Evolutionary conservation across 2,329 filamentous ascomycete species (phyloP).

Genomic region (Sarocladiaceae sp.): DNA sequence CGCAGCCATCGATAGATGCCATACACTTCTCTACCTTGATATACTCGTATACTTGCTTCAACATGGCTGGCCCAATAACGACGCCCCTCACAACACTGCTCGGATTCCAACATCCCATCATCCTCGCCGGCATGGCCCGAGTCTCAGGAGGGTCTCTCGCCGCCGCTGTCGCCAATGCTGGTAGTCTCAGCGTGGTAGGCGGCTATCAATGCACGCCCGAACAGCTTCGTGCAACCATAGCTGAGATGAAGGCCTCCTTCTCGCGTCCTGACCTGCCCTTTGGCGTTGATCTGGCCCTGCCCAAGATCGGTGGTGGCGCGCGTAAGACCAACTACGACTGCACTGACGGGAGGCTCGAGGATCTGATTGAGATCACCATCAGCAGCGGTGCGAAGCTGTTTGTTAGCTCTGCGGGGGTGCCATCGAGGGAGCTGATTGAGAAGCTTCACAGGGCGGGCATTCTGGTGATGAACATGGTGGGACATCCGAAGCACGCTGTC

Average conservation of each 20-base stretch:
- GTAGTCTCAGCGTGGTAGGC: conserved; percentile 74
- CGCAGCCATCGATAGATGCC: no score
- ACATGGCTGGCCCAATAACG: conserved; percentile 58
- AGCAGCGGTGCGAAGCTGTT: conserved; percentile 81
- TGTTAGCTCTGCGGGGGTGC: conserved; percentile 84
- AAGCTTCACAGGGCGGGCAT: conserved; percentile 75
- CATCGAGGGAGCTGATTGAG: conserved; percentile 68
- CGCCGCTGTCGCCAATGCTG: conserved; percentile 83
- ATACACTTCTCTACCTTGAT: no score
- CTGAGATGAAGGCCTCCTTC: conserved; percentile 78
- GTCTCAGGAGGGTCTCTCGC: conserved; percentile 75
- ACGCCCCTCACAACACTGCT: conserved; percentile 78
- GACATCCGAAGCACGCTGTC: conserved; percentile 82
- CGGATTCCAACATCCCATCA: conserved; percentile 79
- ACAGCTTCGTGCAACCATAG: conserved; percentile 75
- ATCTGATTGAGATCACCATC: conserved; percentile 83
- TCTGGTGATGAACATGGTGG: conserved; percentile 96
- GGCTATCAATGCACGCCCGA: conserved; percentile 68
- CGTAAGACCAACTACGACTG: conserved; percentile 95
- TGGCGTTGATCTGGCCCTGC: conserved; percentile 86
- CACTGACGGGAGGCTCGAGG: conserved; percentile 81
- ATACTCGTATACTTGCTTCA: no score
- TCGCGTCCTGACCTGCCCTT: conserved; percentile 68
- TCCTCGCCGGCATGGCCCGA: conserved; percentile 92
- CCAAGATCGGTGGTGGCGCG: conserved; percentile 79